Evolutionary conservation across 768 basidiomycete genomes (phyloP), one percentile per base, ranked within the genome.

Genomic region (Lactarius tabidus): DNA sequence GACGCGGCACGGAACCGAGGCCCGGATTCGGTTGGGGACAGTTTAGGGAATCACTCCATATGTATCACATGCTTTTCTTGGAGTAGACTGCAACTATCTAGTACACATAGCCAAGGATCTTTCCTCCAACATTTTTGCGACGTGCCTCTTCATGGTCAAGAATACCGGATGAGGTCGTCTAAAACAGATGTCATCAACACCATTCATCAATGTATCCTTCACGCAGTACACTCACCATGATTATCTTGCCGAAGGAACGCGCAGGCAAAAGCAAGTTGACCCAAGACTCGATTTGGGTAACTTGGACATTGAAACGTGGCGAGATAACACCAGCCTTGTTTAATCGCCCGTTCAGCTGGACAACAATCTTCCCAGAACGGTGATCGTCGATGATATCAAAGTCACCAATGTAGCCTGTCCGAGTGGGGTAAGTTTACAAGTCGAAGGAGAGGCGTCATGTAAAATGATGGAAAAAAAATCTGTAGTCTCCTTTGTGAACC

Each of bases 301-400:
- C 89, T 76, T 95, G 91, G 72, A 98, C 86, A 80, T 98, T 98
- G 86, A 93, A 98, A 61, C 97, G 91, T 52, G 96, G 95, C n/a
- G 95, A 98, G 79, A 98, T 98, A 75, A 99, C 96, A 72, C 96
- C 97, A n/a, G 89, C 90, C 82, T 99, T 99, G 85, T 99, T 99
- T 72, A 99, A 85, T 67, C 94, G 91, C 54, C 97, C 97, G 74
- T 97, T 99, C 64, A 99, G 88, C 80, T 99, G 95, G 72, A 98
- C 85, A 73, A 99, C 95, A 70, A 99, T 93, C 81, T 98, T 99
- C 73, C 94, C 94, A 8, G 93, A 88, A 66, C 96, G 95, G 79
- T 98, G 97, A 81, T 99, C 97, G 74, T 99, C 97, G 75, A 98
- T 89, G 79, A 97, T 92, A 78, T 97, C 95, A 74, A 97, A 97